Evolutionary conservation across 495 filamentous ascomycete species (phyloP).

Genomic region (Hypoxylon rickii): DNA sequence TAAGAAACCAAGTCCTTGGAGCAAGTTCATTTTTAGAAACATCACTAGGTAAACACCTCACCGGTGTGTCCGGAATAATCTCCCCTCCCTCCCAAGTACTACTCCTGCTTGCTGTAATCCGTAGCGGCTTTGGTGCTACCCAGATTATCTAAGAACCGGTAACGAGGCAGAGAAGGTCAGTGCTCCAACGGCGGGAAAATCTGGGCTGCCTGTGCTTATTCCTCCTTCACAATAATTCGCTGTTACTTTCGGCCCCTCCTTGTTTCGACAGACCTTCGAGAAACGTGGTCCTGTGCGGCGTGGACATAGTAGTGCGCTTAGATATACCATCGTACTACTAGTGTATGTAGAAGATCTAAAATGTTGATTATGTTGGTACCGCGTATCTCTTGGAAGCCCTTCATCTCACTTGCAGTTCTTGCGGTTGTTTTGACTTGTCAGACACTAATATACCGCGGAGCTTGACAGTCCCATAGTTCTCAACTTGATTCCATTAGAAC

Average conservation of each 20-base stretch:
- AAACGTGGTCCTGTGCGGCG: constrained; percentile 16
- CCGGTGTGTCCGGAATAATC: constrained; percentile 18
- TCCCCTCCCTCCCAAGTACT: too few relatives aligned
- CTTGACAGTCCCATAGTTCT: constrained; percentile 15
- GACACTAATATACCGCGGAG: constrained; percentile 17
- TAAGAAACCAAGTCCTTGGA: too few relatives aligned
- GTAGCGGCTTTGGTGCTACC: too few relatives aligned
- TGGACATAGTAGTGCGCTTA: too few relatives aligned
- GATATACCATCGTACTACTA: too few relatives aligned
- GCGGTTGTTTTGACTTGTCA: constrained; percentile 18
- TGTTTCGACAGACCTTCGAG: constrained; percentile 32
- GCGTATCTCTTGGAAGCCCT: constrained; percentile 8
- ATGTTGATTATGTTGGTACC: constrained; percentile 1
- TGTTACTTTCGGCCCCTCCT: constrained; percentile 24
- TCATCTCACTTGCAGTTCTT: constrained; percentile 30
- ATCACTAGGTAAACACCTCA: neutral
- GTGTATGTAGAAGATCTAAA: too few relatives aligned
- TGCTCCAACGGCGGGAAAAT: constrained; percentile 7
- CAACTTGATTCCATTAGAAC: too few relatives aligned
- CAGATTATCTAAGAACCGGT: too few relatives aligned
- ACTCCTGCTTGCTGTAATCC: too few relatives aligned
- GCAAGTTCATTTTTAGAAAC: constrained; percentile 32
- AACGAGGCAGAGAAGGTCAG: neutral
- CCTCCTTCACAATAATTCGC: constrained; percentile 11
- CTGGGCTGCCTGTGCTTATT: constrained; percentile 14